phyloP scores from a whole-genome alignment of 208 protist genomes.

The Crithidia expoeki region DNA sequence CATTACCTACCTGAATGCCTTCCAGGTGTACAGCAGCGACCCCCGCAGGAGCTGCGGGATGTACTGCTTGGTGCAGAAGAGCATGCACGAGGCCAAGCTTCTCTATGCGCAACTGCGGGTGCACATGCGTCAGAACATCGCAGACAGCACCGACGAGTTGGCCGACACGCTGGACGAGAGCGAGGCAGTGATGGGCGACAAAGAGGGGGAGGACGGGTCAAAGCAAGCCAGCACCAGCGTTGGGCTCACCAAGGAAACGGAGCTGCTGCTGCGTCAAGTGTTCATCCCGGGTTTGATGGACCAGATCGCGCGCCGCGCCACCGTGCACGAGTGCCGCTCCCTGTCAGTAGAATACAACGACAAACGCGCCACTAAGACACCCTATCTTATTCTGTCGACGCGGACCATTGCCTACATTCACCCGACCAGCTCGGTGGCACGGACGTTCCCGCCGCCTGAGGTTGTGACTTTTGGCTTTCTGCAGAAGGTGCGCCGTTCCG shows the following conservation, averaged over 20 bases:
- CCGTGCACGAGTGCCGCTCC: conserved; percentile 87
- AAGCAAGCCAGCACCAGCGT: background rate
- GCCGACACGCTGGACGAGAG: conserved; percentile 70
- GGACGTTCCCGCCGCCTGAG: conserved; percentile 87
- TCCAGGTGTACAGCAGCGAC: conserved; percentile 61
- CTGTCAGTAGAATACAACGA: conserved; percentile 86
- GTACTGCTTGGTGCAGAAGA: conserved; percentile 89
- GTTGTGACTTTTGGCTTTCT: conserved; percentile 85
- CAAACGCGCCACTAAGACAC: conserved; percentile 75
- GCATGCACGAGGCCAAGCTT: conserved; percentile 73
- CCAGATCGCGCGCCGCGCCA: conserved; percentile 87
- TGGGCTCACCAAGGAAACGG: conserved; percentile 42
- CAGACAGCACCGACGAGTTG: conserved; percentile 41
- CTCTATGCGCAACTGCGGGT: conserved; percentile 70
- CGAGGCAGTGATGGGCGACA: conserved; percentile 36
- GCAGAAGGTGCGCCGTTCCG: conserved; percentile 74
- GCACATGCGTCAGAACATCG: conserved; percentile 32
- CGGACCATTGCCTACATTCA: conserved; percentile 85
- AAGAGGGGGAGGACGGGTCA: conserved; percentile 17
- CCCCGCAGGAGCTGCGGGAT: conserved; percentile 40
- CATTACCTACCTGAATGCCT: conserved; percentile 78
- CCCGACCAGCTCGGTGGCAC: conserved; percentile 82
- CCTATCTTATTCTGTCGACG: conserved; percentile 74
- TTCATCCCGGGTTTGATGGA: conserved; percentile 90
- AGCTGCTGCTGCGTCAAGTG: conserved; percentile 77